These are phyloP conservation scores for Penicillium malachiteum DNA, from an alignment of 495 filamentous ascomycete species.

Conservation along the genomic window DNA sequence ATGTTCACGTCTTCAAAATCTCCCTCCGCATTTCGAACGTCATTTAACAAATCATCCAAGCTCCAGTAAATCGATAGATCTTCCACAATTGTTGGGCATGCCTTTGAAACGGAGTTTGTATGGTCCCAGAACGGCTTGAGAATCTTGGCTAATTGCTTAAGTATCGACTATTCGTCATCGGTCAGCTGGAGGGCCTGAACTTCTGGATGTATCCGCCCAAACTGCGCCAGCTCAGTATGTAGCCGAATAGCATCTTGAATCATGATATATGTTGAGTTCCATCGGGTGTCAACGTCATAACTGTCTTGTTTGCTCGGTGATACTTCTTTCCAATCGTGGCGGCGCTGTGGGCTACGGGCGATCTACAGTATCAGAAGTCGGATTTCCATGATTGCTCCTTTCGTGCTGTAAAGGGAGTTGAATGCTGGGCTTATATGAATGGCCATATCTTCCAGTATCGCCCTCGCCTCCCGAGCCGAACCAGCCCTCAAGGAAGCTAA, in stretches of 20 bases:
- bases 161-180: conserved; percentile 10
- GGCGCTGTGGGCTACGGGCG: conserved; percentile 6
- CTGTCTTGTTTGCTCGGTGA: conserved; percentile 7
- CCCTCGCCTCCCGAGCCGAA: conserved; percentile 9
- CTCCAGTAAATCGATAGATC: conserved; percentile 9
- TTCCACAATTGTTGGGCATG: conserved; percentile 4
- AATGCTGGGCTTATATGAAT: conserved; percentile 6
- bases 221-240: conserved; percentile 8
- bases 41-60: conserved; percentile 9
- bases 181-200: conserved; percentile 12
- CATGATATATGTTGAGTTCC: conserved; percentile 12
- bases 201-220: conserved; percentile 8
- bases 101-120: conserved; percentile 12
- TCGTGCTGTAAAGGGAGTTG: conserved; percentile 9
- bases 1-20: conserved; percentile 10
- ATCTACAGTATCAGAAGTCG: conserved; percentile 11
- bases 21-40: conserved; percentile 4
- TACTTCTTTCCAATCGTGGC: conserved; percentile 12
- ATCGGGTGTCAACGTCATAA: conserved; percentile 13
- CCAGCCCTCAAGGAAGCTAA: conserved; percentile 13
- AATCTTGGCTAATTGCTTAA: conserved; percentile 11
- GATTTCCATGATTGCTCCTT: conserved; percentile 12
- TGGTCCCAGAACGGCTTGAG: conserved; percentile 13
- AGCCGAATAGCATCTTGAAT: conserved; percentile 8
- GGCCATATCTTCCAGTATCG: conserved; percentile 9